Percentiles rank a stretch among this genome's conserved stretches.
phyloP scores from a whole-genome alignment of 352 stramenopile genomes.

The Phytophthora hibernalis region DNA sequence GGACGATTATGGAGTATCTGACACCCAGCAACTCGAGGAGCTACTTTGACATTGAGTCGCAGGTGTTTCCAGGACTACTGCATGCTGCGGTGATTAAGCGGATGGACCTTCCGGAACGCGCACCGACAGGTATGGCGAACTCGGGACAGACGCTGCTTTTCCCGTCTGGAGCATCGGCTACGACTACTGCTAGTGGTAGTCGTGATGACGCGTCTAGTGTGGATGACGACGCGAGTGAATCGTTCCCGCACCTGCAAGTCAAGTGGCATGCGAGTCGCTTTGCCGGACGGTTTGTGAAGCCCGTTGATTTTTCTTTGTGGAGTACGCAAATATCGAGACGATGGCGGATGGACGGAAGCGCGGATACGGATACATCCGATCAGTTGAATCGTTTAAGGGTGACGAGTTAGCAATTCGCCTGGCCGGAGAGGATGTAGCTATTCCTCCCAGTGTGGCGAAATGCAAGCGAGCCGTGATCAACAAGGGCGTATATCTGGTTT shows the following conservation, averaged over 20 bases:
- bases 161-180: slow-evolving; percentile 33
- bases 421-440: slow-evolving; percentile 67
- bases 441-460: slow-evolving; percentile 82
- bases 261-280: slow-evolving; percentile 90
- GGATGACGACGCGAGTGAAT: slow-evolving; percentile 48
- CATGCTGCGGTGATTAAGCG: slow-evolving; percentile 84
- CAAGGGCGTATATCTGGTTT: slow-evolving; percentile 81
- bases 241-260: slow-evolving; percentile 77
- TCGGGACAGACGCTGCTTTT: slow-evolving; percentile 35
- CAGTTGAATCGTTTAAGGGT: slow-evolving; percentile 83
- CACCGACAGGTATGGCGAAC: slow-evolving; percentile 13
- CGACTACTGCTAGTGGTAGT: slow-evolving; percentile 40
- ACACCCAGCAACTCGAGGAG: slow-evolving; percentile 69
- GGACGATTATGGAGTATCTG: slow-evolving; percentile 86
- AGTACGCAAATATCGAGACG: slow-evolving; percentile 85
- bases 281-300: slow-evolving; percentile 81
- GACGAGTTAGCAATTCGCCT: slow-evolving; percentile 78
- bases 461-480: slow-evolving; percentile 88
- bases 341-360: slow-evolving; percentile 68
- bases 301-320: slow-evolving; percentile 90
- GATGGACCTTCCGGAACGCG: slow-evolving; percentile 62
- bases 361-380: slow-evolving; percentile 82
- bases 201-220: slow-evolving; percentile 53
- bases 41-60: slow-evolving; percentile 84
- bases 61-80: slow-evolving; percentile 81